Base-by-base conservation (phyloP, 345 rosid genomes). In the Eucalyptus pauciflora region DNA sequence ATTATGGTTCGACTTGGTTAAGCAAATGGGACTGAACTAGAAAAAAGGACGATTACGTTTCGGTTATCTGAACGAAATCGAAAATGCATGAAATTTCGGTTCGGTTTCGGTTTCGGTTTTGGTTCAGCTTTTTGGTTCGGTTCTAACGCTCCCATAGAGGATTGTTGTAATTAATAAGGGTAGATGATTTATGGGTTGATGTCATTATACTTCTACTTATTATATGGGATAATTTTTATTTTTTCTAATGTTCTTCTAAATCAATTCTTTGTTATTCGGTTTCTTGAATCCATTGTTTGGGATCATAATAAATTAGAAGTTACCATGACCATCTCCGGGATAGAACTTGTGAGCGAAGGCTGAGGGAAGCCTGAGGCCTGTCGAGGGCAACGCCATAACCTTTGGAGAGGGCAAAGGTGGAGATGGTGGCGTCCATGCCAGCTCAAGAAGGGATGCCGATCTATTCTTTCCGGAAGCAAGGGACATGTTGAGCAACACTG, bases 31-130 rank as follows among this genome's bases (percentile, higher is more conserved):
- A 56, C 13, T 0, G 13, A 24, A 56, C 13, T 24, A 0, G 62
- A 56, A 4, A 56, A 56, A 56, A 56, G 13, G 27, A 56, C 0
- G 6, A 24, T 9, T 22, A 56, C 2, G 1, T 56, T 22, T 56
- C 0, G 1, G 1, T 56, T 56, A 2, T 56, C 1, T 52, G 5
- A 20, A 52, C 13, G 6, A 24, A 22, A 56, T 56, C 0, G 0
- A 4, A 22, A 56, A 56, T 56, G 3, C 12, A 56, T 2, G 13
- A 56, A 56, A 56, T 56, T 56, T 56, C 0, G 11, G 1, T 56
- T 56, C 1, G 11, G 2, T 22, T 20, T 20, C 2, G 9, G 0
- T 50, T 50, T 50, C 2, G 54, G 8, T 52, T 52, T 52, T 0
- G 25, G 2, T 54, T 22, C 0, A 51, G 9, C 17, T 18, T 52